Conservation (phyloP, 257 asterid species). For the Nemophila menziesii region DNA sequence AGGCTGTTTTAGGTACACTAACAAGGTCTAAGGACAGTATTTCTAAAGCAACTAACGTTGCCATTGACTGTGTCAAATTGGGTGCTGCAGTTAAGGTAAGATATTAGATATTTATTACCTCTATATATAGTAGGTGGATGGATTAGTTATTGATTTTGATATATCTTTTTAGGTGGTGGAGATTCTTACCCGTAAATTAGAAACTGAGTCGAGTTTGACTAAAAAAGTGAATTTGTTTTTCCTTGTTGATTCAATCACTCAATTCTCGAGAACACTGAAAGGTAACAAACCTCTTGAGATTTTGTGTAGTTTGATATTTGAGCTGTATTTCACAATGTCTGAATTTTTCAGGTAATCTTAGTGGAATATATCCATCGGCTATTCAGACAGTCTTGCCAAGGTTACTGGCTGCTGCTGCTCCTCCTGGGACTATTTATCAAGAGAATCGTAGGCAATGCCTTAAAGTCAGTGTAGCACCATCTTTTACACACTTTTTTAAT, state of each 20-base stretch:
- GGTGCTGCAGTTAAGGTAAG: conserved; percentile 82
- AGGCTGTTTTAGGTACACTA: conserved; percentile 48
- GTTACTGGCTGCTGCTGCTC: conserved; percentile 76
- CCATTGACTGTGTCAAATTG: conserved; percentile 75
- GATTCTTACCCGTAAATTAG: conserved; percentile 46
- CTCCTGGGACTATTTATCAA: conserved; percentile 60
- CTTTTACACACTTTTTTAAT: no score
- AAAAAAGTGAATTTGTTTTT: conserved; percentile 76
- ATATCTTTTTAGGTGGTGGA: conserved; percentile 56
- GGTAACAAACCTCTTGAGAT: conserved; percentile 32
- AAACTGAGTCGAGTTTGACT: conserved; percentile 47
- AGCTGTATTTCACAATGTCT: not conserved
- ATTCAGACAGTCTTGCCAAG: conserved; percentile 70
- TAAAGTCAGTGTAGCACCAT: conserved; percentile 52
- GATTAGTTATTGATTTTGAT: conserved; percentile 9
- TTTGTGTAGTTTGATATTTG: conserved; percentile 4
- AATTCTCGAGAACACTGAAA: conserved; percentile 65
- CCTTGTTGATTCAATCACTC: conserved; percentile 78
- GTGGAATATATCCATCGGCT: conserved; percentile 67
- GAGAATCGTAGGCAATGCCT: conserved; percentile 86
- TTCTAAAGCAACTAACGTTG: conserved; percentile 67
- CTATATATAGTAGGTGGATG: not conserved
- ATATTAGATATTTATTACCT: not conserved
- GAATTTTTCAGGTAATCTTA: conserved; percentile 47
- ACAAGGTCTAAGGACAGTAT: conserved; percentile 87